phyloP scores from a whole-genome alignment of 805 yeast genomes.

The Candida golubevii region DNA sequence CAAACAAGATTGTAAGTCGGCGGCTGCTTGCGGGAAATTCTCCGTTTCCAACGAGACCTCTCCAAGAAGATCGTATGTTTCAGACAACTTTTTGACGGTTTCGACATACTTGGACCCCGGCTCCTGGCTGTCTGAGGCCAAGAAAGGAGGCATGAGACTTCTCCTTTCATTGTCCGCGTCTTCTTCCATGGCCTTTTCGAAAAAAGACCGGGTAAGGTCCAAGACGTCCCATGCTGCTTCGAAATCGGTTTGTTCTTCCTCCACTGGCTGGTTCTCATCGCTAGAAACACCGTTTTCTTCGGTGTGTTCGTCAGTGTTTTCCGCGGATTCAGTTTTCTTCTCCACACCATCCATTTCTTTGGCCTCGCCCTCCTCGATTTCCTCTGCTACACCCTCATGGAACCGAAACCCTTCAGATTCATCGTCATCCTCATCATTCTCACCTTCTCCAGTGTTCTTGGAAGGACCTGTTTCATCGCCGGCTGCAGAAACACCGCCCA shows the following conservation, averaged over 20 bases:
- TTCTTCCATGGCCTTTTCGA: constrained; percentile 42
- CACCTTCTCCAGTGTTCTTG: constrained; percentile 4
- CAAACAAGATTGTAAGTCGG: constrained; percentile 60
- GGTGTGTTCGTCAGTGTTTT: neutral
- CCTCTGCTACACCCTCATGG: constrained; percentile 16
- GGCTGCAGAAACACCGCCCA: constrained; percentile 42
- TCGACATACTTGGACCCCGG: constrained; percentile 31
- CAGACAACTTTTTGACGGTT: constrained; percentile 55
- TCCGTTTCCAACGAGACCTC: constrained; percentile 90
- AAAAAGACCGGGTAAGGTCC: constrained; percentile 70
- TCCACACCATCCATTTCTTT: constrained; percentile 13
- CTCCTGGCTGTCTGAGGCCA: constrained; percentile 27
- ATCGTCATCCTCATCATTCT: constrained; percentile 12
- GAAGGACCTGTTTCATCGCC: neutral
- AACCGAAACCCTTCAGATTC: constrained; percentile 7
- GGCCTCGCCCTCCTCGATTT: constrained; percentile 5
- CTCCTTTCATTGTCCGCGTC: constrained; percentile 3
- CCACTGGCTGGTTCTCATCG: constrained; percentile 19
- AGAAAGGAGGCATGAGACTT: constrained; percentile 22
- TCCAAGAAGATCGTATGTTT: constrained; percentile 75
- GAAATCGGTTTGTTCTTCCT: constrained; percentile 58
- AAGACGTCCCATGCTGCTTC: constrained; percentile 86
- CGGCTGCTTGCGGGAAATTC: constrained; percentile 72
- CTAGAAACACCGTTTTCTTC: constrained; percentile 18
- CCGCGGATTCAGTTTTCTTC: constrained; percentile 1